Conservation (phyloP, 2,329 filamentous ascomycete species). For the Ophiostoma quercus region DNA sequence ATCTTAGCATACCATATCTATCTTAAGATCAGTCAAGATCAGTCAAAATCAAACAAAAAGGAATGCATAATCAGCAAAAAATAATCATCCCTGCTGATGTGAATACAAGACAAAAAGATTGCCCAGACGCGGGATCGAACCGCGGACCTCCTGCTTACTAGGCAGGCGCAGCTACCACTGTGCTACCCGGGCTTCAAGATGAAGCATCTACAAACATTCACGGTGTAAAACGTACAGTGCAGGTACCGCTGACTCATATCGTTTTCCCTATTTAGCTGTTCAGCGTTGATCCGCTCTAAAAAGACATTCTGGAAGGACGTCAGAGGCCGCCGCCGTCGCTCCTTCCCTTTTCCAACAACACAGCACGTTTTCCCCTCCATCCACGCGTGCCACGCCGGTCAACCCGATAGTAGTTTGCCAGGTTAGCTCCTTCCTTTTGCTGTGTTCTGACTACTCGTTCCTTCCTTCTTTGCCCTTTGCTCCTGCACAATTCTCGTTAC, state of each 20-base stretch:
- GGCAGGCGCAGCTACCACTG: too few relatives aligned
- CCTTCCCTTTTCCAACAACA: conserved; percentile 1
- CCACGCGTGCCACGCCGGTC: conserved; percentile 9
- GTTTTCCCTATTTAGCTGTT: neutral
- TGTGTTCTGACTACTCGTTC: neutral
- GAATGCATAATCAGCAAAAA: too few relatives aligned
- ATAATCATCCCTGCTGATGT: too few relatives aligned
- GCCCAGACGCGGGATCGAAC: too few relatives aligned
- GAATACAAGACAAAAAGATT: too few relatives aligned
- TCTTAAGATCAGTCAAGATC: too few relatives aligned
- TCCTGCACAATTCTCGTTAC: too few relatives aligned
- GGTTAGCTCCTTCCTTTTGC: neutral
- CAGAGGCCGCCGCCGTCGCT: conserved; percentile 3
- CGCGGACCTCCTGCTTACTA: too few relatives aligned
- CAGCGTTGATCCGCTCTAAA: neutral
- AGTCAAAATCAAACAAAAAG: too few relatives aligned
- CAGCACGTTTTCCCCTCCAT: conserved; percentile 1
- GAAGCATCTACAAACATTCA: too few relatives aligned
- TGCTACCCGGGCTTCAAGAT: too few relatives aligned
- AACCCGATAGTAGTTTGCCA: conserved; percentile 1
- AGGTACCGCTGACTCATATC: neutral
- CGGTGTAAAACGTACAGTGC: neutral
- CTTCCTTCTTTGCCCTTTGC: neutral
- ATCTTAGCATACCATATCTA: too few relatives aligned
- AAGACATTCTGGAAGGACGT: neutral